A percentile compares a stretch with the other conserved stretches of the same genome.
These are phyloP conservation scores for Pseudopithomyces maydicus DNA, from an alignment of 2,329 filamentous ascomycete genomes.

Conservation along the genomic window DNA sequence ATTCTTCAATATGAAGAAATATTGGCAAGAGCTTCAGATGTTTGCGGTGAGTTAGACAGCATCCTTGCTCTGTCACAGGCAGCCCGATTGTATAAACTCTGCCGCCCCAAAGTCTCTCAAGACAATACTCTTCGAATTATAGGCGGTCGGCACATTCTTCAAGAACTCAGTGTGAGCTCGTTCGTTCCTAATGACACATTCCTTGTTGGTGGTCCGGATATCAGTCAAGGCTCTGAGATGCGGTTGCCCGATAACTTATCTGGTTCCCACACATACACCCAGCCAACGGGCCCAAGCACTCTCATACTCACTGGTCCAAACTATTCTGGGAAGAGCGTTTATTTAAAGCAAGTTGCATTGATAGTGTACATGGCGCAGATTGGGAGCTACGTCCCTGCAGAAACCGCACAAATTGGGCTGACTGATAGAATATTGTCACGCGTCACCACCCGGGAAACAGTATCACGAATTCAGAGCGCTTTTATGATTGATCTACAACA, in stretches of 20 bases:
- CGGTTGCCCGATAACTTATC: conserved; percentile 10
- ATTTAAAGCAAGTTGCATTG: conserved; percentile 88
- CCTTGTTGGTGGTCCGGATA: conserved; percentile 63
- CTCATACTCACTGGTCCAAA: conserved; percentile 90
- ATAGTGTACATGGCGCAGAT: conserved; percentile 93
- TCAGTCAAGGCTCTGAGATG: conserved; percentile 8
- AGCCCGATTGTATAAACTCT: conserved; percentile 75
- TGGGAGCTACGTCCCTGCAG: conserved; percentile 85
- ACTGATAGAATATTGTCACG: conserved; percentile 93
- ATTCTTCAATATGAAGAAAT: conserved; percentile 71
- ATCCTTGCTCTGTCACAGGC: conserved; percentile 79
- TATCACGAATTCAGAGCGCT: conserved; percentile 67
- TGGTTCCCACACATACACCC: conserved; percentile 7
- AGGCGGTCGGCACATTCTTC: conserved; percentile 84
- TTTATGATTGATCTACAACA: conserved; percentile 89
- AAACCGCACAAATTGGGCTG: conserved; percentile 75
- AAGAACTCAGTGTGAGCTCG: conserved; percentile 78
- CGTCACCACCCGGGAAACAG: conserved; percentile 74
- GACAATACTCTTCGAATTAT: conserved; percentile 74
- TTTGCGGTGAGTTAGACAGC: conserved; percentile 85
- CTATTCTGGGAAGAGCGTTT: conserved; percentile 95
- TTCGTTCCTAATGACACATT: conserved; percentile 84
- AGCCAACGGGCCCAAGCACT: conserved; percentile 62
- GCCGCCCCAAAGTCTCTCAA: conserved; percentile 69
- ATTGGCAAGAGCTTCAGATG: conserved; percentile 72